These are phyloP conservation scores for Aspergillus haitiensis DNA, from an alignment of 495 filamentous ascomycete genomes.

Conservation along the genomic window DNA sequence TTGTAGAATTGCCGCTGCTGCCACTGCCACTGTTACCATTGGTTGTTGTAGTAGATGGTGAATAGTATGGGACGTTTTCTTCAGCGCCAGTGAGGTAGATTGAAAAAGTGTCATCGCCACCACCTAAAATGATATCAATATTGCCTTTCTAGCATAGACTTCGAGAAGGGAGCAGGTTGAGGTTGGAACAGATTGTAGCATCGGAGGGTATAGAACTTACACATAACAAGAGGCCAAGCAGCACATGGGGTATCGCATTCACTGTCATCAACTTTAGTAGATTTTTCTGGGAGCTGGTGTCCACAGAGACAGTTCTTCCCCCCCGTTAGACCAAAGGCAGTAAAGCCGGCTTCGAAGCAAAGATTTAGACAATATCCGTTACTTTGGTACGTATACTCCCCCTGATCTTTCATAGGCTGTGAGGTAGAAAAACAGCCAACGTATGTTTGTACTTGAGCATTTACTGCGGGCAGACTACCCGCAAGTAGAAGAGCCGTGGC, in stretches of 20 bases:
- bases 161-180: too few relatives aligned
- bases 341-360: slow-evolving; percentile 34
- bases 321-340: slow-evolving; percentile 45
- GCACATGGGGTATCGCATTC: slow-evolving; percentile 43
- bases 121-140: slow-evolving; percentile 36
- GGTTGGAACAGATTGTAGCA: background rate
- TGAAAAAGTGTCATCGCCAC: slow-evolving; percentile 43
- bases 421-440: slow-evolving; percentile 38
- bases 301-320: slow-evolving; percentile 52
- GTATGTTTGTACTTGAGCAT: slow-evolving; percentile 27
- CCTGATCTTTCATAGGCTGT: slow-evolving; percentile 31
- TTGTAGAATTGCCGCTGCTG: slow-evolving; percentile 21
- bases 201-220: slow-evolving; percentile 36
- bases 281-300: slow-evolving; percentile 40
- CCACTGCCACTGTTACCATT: slow-evolving; percentile 20
- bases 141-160: background rate
- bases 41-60: slow-evolving; percentile 21
- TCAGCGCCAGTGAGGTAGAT: slow-evolving; percentile 47
- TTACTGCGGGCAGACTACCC: slow-evolving; percentile 22
- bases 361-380: slow-evolving; percentile 47
- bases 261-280: slow-evolving; percentile 37
- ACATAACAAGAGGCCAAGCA: slow-evolving; percentile 46
- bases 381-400: slow-evolving; percentile 49
- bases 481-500: slow-evolving; percentile 33
- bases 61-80: slow-evolving; percentile 31